These are phyloP conservation scores for Saccharomycodes ludwigii DNA, from an alignment of 805 yeast species.

Conservation along the genomic window DNA sequence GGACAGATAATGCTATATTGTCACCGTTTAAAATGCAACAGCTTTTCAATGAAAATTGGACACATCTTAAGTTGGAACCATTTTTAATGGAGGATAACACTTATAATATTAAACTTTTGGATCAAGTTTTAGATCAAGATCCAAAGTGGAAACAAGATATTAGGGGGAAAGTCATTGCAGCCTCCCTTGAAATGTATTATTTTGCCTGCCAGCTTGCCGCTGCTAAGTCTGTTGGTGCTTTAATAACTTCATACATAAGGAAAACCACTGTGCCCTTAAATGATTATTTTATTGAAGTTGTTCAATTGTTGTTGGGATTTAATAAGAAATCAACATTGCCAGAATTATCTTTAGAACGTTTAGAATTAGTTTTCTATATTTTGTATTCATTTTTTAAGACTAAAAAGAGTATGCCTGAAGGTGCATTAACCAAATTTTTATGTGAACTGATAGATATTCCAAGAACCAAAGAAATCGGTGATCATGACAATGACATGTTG, in stretches of 20 bases:
- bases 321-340: constrained; percentile 36
- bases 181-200: constrained; percentile 52
- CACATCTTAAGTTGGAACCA: constrained; percentile 34
- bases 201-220: constrained; percentile 55
- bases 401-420: constrained; percentile 13
- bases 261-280: constrained; percentile 22
- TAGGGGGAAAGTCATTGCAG: constrained; percentile 38
- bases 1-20: too few species aligned
- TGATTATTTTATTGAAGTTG: constrained; percentile 27
- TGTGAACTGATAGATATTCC: constrained; percentile 23
- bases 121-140: constrained; percentile 36
- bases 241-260: constrained; percentile 54
- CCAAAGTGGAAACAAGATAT: constrained; percentile 33
- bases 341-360: constrained; percentile 45
- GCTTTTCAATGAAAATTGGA: constrained; percentile 38
- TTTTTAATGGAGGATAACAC: constrained; percentile 40
- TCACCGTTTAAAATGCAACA: constrained; percentile 29
- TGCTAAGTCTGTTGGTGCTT: constrained; percentile 69
- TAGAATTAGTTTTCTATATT: constrained; percentile 52
- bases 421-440: constrained; percentile 15
- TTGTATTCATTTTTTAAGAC: constrained; percentile 18
- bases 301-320: constrained; percentile 37
- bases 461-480: constrained; percentile 37
- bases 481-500: too few species aligned
- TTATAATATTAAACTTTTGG: constrained; percentile 54